A percentile compares a stretch with the other conserved stretches of the same genome.
Evolutionary conservation across 805 yeast species (phyloP).

Genomic region (Kregervanrija fluxuum): DNA sequence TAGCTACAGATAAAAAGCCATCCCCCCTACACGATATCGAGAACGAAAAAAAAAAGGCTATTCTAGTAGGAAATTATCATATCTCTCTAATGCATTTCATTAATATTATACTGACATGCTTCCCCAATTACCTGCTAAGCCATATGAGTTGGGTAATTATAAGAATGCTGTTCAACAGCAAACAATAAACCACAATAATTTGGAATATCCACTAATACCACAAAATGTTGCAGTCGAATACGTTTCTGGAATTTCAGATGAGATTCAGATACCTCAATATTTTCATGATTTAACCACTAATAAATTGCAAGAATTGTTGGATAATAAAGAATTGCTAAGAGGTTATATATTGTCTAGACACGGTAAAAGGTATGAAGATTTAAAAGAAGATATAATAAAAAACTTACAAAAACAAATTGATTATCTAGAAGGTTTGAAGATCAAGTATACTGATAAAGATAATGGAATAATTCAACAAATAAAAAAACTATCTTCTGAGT

Average conservation of each 20-base stretch:
- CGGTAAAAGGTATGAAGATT: slow-evolving; percentile 8
- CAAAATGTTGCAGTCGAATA: slow-evolving; percentile 5
- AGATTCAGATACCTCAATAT: slow-evolving; percentile 15
- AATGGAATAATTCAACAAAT: slow-evolving; percentile 19
- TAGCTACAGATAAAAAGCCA: neutral
- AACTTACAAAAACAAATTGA: slow-evolving; percentile 32
- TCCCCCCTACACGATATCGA: no score
- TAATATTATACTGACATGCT: neutral
- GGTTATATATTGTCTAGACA: slow-evolving; percentile 14
- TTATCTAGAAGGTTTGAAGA: slow-evolving; percentile 27
- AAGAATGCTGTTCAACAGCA: neutral
- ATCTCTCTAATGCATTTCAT: neutral
- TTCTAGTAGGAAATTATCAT: neutral
- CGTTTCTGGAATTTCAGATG: neutral
- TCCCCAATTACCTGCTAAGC: neutral
- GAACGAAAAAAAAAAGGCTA: neutral
- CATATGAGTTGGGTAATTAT: neutral
- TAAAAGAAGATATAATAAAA: slow-evolving; percentile 17
- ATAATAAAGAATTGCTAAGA: slow-evolving; percentile 11
- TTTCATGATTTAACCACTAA: slow-evolving; percentile 17
- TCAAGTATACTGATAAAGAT: slow-evolving; percentile 6
- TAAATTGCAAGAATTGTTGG: slow-evolving; percentile 15
- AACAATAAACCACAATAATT: slow-evolving; percentile 4
- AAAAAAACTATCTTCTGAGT: slow-evolving; percentile 16
- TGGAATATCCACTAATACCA: slow-evolving; percentile 20